A percentile compares a stretch with the other conserved stretches of the same genome.
Conservation (phyloP, 108 stramenopile genomes). For the Discostella pseudostelligera region DNA sequence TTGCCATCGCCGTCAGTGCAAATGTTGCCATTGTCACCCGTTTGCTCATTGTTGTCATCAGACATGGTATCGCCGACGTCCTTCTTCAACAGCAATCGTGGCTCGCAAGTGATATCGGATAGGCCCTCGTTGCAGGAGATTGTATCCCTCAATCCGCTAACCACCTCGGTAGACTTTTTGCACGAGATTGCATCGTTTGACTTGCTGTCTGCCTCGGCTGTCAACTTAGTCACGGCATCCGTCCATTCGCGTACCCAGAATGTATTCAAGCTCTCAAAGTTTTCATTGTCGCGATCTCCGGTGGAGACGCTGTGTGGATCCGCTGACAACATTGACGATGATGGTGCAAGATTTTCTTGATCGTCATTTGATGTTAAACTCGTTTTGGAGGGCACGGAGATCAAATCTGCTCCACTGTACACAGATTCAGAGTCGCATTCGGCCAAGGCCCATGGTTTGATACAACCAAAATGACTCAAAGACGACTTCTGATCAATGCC, state of each 20-base stretch:
- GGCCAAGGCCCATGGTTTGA: not conserved
- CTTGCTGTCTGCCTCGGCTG: not conserved
- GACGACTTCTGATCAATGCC: not conserved
- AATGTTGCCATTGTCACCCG: not conserved
- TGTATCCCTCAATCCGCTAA: no score
- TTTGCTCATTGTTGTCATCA: constrained; percentile 7
- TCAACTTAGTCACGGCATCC: not conserved
- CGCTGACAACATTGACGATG: not conserved
- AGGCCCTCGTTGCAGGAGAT: not conserved
- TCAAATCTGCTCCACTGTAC: not conserved
- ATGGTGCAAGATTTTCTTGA: not conserved
- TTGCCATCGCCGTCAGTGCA: constrained; percentile 13
- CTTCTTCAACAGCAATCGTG: constrained; percentile 5
- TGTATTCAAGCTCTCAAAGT: constrained; percentile 3
- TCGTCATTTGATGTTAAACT: not conserved
- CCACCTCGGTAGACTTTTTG: no score
- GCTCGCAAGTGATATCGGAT: not conserved
- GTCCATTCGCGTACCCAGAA: constrained; percentile 14
- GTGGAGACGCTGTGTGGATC: not conserved
- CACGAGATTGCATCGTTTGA: not conserved
- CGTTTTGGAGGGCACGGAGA: not conserved
- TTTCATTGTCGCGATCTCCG: not conserved
- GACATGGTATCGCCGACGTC: constrained; percentile 20
- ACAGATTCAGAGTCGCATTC: not conserved
- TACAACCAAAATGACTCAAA: not conserved